Percentiles rank a stretch among this genome's conserved stretches.
These are phyloP conservation scores for Cyclostephanos invisitatus DNA, from an alignment of 108 stramenopile species.

Conservation along the genomic window DNA sequence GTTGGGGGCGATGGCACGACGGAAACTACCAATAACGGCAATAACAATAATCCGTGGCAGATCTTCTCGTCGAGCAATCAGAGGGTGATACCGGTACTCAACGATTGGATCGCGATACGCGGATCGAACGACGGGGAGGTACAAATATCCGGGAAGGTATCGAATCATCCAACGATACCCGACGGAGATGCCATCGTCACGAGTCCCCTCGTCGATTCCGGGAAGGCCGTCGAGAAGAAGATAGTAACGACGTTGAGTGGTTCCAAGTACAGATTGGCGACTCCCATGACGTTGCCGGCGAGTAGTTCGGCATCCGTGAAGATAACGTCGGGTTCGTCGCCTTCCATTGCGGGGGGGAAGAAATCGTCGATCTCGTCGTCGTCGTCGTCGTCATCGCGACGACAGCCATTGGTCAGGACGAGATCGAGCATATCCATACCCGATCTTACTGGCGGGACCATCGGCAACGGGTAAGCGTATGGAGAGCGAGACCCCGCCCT, in stretches of 20 bases:
- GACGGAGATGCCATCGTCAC: conserved; percentile 84
- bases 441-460: conserved; percentile 51
- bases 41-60: conserved; percentile 17
- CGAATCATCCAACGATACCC: conserved; percentile 67
- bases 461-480: conserved; percentile 51
- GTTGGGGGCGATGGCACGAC: too few species aligned
- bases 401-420: conserved; percentile 12
- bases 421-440: conserved; percentile 31
- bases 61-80: conserved; percentile 25
- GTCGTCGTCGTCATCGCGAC: not conserved
- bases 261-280: conserved; percentile 72
- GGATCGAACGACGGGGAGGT: conserved; percentile 55
- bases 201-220: conserved; percentile 59
- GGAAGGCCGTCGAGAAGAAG: conserved; percentile 37
- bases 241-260: conserved; percentile 73
- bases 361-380: not conserved
- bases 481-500: not conserved
- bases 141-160: conserved; percentile 63
- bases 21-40: not conserved
- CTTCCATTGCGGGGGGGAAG: conserved; percentile 5
- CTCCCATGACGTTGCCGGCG: conserved; percentile 32
- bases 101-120: conserved; percentile 69
- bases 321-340: conserved; percentile 19
- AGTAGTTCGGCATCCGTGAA: conserved; percentile 11
- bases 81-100: conserved; percentile 53